Base-by-base conservation (phyloP, 257 asterid genomes). In the Solanum etuberosum region DNA sequence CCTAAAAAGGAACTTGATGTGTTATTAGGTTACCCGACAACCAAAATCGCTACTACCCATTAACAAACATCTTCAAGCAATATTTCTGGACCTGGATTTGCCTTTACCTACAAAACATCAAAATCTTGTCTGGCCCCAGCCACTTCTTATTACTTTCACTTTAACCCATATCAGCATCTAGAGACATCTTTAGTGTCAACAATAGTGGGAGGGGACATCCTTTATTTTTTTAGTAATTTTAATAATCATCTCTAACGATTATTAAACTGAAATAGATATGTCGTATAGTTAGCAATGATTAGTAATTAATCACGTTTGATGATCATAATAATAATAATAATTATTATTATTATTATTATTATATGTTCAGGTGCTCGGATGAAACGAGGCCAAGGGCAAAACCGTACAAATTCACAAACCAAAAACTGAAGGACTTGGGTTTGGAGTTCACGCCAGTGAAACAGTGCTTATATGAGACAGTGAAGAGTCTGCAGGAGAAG, bases 401-500 rank as follows among this genome's bases (percentile, higher is more conserved):
- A 84, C 91, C 97, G 0, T 94, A 94, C 92, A 94, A 92, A 61
- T 95, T 95, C 84, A 92, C 98, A 40, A 94, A 94, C 88, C 94
- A 95, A 88, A 95, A 91, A 93, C 91, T 94, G 0, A 92, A 90
- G 89, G 96, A 94, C n/a, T 89, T 95, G 89, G 97, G 97, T 2
- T 85, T 94, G 43, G 95, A 93, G 80, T 93, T 95, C 63, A 94
- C 93, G 18, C 90, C 95, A 4, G 95, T 91, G 38, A 91, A 94
- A 90, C 98, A 95, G 63, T 67, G 88, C 38, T 51, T 95, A 71
- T 95, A 94, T 20, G 97, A 95, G 7, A 94, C 98, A 5, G 97
- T 94, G 11, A 95, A 92, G 91, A 94, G 95, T 91, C 94, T 94
- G 51, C 94, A 95, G 61, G 98, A 93, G 72, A 95, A 93, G 42